phyloP scores from a whole-genome alignment of 192 early-diverging fungal genomes.

The Coemansia biformis region DNA sequence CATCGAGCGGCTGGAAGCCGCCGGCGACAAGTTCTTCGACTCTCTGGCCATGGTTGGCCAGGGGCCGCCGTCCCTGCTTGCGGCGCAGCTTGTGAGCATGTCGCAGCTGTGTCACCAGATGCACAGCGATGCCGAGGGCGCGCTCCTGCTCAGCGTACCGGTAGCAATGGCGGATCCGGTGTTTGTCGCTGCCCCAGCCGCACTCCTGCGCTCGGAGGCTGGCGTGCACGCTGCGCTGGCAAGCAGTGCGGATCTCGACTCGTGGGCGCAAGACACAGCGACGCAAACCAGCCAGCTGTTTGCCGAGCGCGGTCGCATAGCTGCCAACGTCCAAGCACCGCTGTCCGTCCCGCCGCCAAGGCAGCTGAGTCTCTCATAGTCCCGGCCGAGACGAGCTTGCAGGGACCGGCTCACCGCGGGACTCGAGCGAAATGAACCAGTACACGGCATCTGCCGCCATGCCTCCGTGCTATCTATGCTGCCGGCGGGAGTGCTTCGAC shows the following conservation, averaged over 20 bases:
- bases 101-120: conserved; percentile 46
- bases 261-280: conserved; percentile 30
- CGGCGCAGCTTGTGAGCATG: conserved; percentile 45
- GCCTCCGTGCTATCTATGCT: too few species aligned
- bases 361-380: conserved; percentile 11
- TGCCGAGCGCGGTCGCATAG: conserved; percentile 35
- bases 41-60: conserved; percentile 44
- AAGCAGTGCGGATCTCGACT: conserved; percentile 6
- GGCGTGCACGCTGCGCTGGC: background rate
- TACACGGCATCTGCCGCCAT: too few species aligned
- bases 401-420: too few species aligned
- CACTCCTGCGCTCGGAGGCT: conserved; percentile 10
- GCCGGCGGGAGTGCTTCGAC: too few species aligned
- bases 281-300: conserved; percentile 32
- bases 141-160: conserved; percentile 30
- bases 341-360: conserved; percentile 35
- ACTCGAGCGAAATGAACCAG: too few species aligned
- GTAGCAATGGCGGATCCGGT: conserved; percentile 8
- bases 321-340: conserved; percentile 36
- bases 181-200: conserved; percentile 5
- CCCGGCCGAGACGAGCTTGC: too few species aligned
- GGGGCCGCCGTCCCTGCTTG: conserved; percentile 46
- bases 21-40: conserved; percentile 40
- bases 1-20: conserved; percentile 32
- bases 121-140: conserved; percentile 12